Conservation (phyloP, 2,329 filamentous ascomycete genomes). For the Colletotrichum horii region DNA sequence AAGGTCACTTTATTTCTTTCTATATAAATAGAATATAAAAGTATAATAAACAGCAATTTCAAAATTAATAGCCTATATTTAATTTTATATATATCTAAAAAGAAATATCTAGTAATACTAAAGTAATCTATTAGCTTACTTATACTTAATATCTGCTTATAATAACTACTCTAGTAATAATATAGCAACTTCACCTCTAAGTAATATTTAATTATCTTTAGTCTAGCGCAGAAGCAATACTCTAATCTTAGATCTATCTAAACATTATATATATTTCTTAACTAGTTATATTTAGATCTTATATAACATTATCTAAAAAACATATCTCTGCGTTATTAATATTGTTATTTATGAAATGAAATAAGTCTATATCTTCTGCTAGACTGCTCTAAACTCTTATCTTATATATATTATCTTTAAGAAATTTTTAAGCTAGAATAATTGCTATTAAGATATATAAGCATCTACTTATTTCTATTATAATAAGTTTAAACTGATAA, state of each 20-base stretch:
- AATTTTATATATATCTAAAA: not conserved
- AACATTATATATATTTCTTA: not conserved
- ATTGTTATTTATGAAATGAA: not conserved
- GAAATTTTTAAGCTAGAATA: not conserved
- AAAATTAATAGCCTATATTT: not conserved
- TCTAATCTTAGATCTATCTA: not conserved
- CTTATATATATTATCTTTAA: not conserved
- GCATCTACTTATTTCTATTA: not conserved
- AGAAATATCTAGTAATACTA: not conserved
- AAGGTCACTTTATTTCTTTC: not conserved
- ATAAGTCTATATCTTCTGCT: not conserved
- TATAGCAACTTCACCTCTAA: not conserved
- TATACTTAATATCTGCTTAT: not conserved
- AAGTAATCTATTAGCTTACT: not conserved
- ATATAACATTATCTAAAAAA: not conserved
- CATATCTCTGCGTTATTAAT: not conserved
- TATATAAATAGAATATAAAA: not conserved
- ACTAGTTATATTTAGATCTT: not conserved
- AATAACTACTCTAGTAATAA: not conserved
- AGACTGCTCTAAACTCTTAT: not conserved
- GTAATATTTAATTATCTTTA: not conserved
- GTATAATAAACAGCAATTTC: not conserved
- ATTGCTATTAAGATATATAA: not conserved
- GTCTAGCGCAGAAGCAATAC: not conserved
- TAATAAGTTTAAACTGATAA: not conserved